phyloP scores from a whole-genome alignment of 805 yeast genomes.

The Candida nanaspora region DNA sequence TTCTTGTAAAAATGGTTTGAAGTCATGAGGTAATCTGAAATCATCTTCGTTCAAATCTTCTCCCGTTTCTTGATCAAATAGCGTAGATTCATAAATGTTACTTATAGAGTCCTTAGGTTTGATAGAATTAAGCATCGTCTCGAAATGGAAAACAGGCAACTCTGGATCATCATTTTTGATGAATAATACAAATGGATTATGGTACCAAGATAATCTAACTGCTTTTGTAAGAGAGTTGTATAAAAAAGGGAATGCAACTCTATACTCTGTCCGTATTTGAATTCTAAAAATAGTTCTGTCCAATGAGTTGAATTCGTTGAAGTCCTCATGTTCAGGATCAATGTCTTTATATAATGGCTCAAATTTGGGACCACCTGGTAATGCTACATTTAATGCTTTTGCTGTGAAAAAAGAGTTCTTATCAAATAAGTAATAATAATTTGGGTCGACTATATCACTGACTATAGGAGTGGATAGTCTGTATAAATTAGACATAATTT shows the following conservation, averaged over 20 bases:
- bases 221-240: slow-evolving; percentile 72
- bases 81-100: slow-evolving; percentile 8
- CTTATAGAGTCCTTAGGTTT: slow-evolving; percentile 17
- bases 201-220: slow-evolving; percentile 57
- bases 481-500: slow-evolving; percentile 58
- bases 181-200: slow-evolving; percentile 51
- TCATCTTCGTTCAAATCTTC: slow-evolving; percentile 29
- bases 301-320: slow-evolving; percentile 82
- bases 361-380: slow-evolving; percentile 96
- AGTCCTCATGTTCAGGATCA: slow-evolving; percentile 63
- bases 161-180: slow-evolving; percentile 42
- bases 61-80: slow-evolving; percentile 20
- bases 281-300: slow-evolving; percentile 79
- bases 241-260: slow-evolving; percentile 78
- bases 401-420: slow-evolving; percentile 80
- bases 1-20: slow-evolving; percentile 48
- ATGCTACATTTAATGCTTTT: slow-evolving; percentile 76
- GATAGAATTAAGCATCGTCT: slow-evolving; percentile 51
- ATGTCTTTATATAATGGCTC: slow-evolving; percentile 73
- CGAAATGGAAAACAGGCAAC: slow-evolving; percentile 49
- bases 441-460: slow-evolving; percentile 49
- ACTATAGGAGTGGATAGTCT: slow-evolving; percentile 66
- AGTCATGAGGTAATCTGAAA: slow-evolving; percentile 30
- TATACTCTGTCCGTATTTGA: slow-evolving; percentile 74
- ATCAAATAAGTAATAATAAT: slow-evolving; percentile 67